Percentiles rank a stretch among this genome's conserved stretches.
Conservation (phyloP, 495 filamentous ascomycete genomes). For the Geoglossum glabrum region DNA sequence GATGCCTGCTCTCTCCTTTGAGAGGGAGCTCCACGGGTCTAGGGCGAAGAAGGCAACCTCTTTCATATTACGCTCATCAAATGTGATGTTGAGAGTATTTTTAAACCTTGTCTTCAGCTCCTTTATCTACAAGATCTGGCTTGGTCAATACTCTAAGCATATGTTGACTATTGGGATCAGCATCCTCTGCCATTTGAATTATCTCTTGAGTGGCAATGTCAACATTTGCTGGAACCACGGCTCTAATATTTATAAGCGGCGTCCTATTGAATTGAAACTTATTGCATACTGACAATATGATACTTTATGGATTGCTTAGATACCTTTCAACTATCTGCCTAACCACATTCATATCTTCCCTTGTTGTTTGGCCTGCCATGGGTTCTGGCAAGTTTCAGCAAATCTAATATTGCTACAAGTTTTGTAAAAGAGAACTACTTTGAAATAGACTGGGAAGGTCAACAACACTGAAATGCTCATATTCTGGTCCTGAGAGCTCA, state of each 20-base stretch:
- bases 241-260: slow-evolving; percentile 1
- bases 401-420: too few relatives aligned
- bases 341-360: neutral
- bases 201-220: slow-evolving; percentile 45
- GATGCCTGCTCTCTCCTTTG: slow-evolving; percentile 29
- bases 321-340: neutral
- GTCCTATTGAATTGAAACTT: too few relatives aligned
- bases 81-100: slow-evolving; percentile 14
- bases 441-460: slow-evolving; percentile 45
- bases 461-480: slow-evolving; percentile 38
- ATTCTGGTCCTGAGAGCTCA: slow-evolving; percentile 34
- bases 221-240: slow-evolving; percentile 41
- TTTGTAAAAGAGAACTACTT: slow-evolving; percentile 5
- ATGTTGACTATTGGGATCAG: slow-evolving; percentile 28
- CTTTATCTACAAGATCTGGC: slow-evolving; percentile 34
- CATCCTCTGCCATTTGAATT: slow-evolving; percentile 27
- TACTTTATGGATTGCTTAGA: slow-evolving; percentile 4
- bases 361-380: neutral
- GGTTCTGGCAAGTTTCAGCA: neutral
- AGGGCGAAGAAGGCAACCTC: slow-evolving; percentile 21
- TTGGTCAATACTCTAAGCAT: slow-evolving; percentile 29
- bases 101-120: slow-evolving; percentile 20
- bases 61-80: slow-evolving; percentile 13
- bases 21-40: slow-evolving; percentile 26
- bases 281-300: slow-evolving; percentile 23